Evolutionary conservation across 306 rosid species (phyloP), one percentile per base, ranked within the genome.

Genomic region (Myrica gale): DNA sequence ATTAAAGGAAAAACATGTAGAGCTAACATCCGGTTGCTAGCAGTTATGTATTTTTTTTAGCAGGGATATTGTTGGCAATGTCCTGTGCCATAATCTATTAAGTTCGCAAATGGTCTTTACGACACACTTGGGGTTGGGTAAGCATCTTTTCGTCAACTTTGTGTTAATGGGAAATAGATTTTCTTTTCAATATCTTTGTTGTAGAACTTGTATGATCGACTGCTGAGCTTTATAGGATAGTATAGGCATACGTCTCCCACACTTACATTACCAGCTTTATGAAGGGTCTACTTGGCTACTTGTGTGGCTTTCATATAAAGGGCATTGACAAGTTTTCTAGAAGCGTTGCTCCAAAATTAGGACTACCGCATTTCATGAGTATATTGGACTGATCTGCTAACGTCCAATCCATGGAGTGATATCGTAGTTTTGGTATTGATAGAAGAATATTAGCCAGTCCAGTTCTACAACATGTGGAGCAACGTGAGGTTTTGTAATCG

Each of bases 1-100:
- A 19, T 74, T 57, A 57, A 32, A 32, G 55, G 56, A 71, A 66
- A 65, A 4, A 74, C 9, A 44, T 11, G 72, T 68, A 47, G 65
- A 58, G 44, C 69, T 51, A 17, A 56, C 51, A 10, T 32, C 20
- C 48, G 39, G 47, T n/a, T 9, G 9, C 6, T 52, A 74, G 16
- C 48, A 19, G 3, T 32, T 32, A 2, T 2, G 3, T 32, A 32
- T 2, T 2, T n/a, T 46, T 57, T 60, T 23, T 60, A 0, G 5
- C 32, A 5, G 0, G 11, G 5, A 9, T 10, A 15, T 60, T 20
- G 37, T 32, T 60, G 67, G 26, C 37, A 60, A 60, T 9, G 43
- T 60, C 32, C 39, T 5, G 42, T 12, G 5, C 67, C 32, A 16
- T 60, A 65, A 65, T 65, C 20, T 16, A 7, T 41, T 23, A 17